phyloP scores from a whole-genome alignment of 805 yeast species.

The Spencermartinsiella europaea region DNA sequence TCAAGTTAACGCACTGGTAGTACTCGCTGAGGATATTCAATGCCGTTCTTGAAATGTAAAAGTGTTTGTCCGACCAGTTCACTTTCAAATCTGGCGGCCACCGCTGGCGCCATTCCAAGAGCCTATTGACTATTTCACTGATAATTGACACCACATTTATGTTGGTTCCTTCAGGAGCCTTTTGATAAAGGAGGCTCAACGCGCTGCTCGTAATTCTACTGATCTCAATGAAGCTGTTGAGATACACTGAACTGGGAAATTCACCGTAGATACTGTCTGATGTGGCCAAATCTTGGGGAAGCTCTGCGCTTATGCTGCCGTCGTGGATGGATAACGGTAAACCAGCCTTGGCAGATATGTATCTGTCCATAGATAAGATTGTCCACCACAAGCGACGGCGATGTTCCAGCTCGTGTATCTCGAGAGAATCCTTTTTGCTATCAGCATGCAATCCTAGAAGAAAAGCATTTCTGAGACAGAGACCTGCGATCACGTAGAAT shows the following conservation, averaged over 20 bases:
- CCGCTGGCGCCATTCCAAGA: conserved; percentile 19
- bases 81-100: conserved; percentile 15
- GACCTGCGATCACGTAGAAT: conserved; percentile 15
- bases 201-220: conserved; percentile 17
- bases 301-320: conserved; percentile 14
- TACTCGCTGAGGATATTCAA: conserved; percentile 22
- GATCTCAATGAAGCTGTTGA: conserved; percentile 21
- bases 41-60: conserved; percentile 15
- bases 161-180: conserved; percentile 7
- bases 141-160: conserved; percentile 15
- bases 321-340: conserved; percentile 20
- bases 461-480: conserved; percentile 18
- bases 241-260: conserved; percentile 17
- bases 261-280: conserved; percentile 7
- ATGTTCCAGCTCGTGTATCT: conserved; percentile 19
- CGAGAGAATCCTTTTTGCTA: conserved; percentile 10
- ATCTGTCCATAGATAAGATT: conserved; percentile 20
- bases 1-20: conserved; percentile 22
- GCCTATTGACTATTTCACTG: conserved; percentile 13
- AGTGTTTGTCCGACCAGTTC: conserved; percentile 10
- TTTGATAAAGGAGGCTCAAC: conserved; percentile 19
- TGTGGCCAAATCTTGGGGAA: conserved; percentile 14
- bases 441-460: conserved; percentile 22
- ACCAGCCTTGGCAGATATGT: conserved; percentile 22
- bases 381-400: conserved; percentile 26